Evolutionary conservation across 2,329 filamentous ascomycete species (phyloP).

Genomic region (Kalmusia sp.): DNA sequence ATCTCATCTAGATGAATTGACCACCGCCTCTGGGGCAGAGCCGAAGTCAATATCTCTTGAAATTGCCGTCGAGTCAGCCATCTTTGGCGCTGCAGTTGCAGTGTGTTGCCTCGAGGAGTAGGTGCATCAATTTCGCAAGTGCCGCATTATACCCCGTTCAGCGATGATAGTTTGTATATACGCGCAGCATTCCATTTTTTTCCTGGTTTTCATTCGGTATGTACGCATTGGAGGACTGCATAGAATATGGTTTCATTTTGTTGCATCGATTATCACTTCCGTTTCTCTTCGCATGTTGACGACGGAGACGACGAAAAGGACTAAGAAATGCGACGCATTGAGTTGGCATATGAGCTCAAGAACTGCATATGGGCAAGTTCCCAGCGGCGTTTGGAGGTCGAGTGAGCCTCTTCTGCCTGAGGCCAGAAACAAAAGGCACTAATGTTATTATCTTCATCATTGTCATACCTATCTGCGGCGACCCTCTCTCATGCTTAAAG

Average conservation of each 20-base stretch:
- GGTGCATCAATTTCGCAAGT: constrained; percentile 6
- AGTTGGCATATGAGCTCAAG: neutral
- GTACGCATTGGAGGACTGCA: constrained; percentile 12
- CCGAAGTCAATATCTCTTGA: constrained; percentile 66
- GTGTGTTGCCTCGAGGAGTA: constrained; percentile 48
- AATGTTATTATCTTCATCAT: constrained; percentile 3
- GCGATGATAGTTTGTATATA: constrained; percentile 15
- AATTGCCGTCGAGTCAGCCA: constrained; percentile 74
- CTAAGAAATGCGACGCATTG: neutral
- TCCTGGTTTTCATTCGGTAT: neutral
- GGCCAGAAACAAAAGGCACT: constrained; percentile 1
- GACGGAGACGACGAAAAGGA: constrained; percentile 11
- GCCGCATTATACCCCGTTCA: constrained; percentile 16
- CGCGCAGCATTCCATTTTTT: constrained; percentile 2
- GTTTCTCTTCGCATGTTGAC: constrained; percentile 1
- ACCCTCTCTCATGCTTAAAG: neutral
- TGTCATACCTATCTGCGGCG: neutral
- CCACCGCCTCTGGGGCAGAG: constrained; percentile 46
- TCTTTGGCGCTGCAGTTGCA: constrained; percentile 77
- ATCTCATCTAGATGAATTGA: constrained; percentile 66
- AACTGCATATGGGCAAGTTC: constrained; percentile 14
- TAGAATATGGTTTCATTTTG: neutral
- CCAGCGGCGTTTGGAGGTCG: constrained; percentile 12
- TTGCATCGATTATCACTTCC: neutral
- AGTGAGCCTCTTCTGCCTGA: neutral